Conservation (phyloP, 495 filamentous ascomycete genomes). For the Lichenothelia convexa region DNA sequence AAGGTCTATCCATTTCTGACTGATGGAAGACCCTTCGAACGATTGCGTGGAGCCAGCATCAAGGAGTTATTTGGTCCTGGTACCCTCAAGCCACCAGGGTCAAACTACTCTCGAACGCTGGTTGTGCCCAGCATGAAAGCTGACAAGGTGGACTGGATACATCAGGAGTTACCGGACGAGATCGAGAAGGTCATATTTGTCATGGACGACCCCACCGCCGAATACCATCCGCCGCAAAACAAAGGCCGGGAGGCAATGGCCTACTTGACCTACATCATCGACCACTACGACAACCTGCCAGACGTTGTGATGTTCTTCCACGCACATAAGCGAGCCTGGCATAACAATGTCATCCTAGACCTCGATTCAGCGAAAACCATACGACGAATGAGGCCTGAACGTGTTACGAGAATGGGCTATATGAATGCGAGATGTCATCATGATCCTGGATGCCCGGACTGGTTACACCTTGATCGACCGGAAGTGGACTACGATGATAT, state of each 20-base stretch:
- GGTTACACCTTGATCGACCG: constrained; percentile 20
- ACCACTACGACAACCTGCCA: constrained; percentile 49
- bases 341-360: constrained; percentile 35
- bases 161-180: constrained; percentile 30
- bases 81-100: constrained; percentile 10
- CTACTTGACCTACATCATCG: constrained; percentile 54
- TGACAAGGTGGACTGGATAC: constrained; percentile 46
- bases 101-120: constrained; percentile 28
- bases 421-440: constrained; percentile 34
- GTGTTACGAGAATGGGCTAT: constrained; percentile 28
- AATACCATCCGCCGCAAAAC: constrained; percentile 46
- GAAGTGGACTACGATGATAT: constrained; percentile 18
- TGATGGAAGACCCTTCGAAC: no score
- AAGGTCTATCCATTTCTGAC: no score
- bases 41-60: no score
- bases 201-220: constrained; percentile 40
- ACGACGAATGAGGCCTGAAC: constrained; percentile 22
- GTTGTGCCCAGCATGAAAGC: constrained; percentile 37
- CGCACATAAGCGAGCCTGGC: constrained; percentile 46
- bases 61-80: background rate
- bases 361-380: constrained; percentile 25
- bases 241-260: constrained; percentile 66
- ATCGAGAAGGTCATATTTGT: constrained; percentile 41
- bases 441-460: constrained; percentile 31
- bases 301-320: constrained; percentile 57